phyloP scores from a whole-genome alignment of 176 grass and related monocot genomes.

The Tillandsia leiboldiana region DNA sequence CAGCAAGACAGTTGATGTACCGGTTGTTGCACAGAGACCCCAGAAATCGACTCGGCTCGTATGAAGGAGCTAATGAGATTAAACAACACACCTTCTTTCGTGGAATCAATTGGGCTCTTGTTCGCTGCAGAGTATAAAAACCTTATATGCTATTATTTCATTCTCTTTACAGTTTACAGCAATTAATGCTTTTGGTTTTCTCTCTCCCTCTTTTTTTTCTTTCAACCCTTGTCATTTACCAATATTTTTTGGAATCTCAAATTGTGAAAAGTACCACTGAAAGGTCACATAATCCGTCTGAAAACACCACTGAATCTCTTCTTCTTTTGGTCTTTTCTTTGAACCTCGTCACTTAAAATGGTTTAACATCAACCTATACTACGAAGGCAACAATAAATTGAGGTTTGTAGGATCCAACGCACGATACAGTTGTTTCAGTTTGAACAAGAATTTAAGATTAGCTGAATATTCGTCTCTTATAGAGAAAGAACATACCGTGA shows the following conservation, averaged over 20 bases:
- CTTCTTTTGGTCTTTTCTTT: no score
- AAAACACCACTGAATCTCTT: no score
- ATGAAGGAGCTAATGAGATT: conserved; percentile 59
- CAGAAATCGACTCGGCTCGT: conserved; percentile 60
- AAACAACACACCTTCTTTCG: conserved; percentile 75
- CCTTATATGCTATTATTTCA: not conserved
- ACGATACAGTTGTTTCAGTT: not conserved
- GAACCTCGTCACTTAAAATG: not conserved
- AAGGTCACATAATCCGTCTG: no score
- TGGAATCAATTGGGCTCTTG: conserved; percentile 82
- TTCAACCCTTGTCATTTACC: no score
- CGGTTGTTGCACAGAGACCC: conserved; percentile 68
- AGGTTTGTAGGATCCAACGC: not conserved
- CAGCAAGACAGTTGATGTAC: conserved; percentile 63
- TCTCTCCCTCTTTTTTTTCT: no score
- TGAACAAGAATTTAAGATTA: not conserved
- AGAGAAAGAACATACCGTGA: not conserved
- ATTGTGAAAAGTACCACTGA: no score
- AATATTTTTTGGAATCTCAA: no score
- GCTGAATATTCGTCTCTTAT: not conserved
- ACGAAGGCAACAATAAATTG: not conserved
- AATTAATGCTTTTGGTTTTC: not conserved
- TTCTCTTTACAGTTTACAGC: not conserved
- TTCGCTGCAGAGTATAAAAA: conserved; percentile 42
- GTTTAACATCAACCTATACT: not conserved